Evolutionary conservation across 176 grass and related monocot species (phyloP), one percentile per base, ranked within the genome.

Genomic region (Metroxylon sagu): DNA sequence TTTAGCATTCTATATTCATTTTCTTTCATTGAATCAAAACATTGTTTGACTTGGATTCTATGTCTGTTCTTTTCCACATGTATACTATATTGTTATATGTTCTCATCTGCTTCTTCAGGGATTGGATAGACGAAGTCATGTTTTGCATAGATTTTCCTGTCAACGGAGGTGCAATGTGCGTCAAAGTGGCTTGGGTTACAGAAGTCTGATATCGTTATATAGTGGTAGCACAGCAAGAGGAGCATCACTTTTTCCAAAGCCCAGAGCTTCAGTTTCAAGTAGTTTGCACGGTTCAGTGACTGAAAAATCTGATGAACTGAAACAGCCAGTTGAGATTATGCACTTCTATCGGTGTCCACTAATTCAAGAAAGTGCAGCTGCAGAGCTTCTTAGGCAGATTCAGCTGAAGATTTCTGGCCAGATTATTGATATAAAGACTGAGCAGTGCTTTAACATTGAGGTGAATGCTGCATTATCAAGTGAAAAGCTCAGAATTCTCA

Each of bases 391-490:
- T 17, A 86, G 54, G 69, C 81, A 89, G 67, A 71, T 86, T 57
- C 80, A 95, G 56, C 43, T 77, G 28, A 95, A 86, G 66, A 69
- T 95, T 71, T 89, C 85, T 61, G 28, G 76, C 75, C 70, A 83
- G 77, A 67, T 95, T 52, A 56, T 76, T 60, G 58, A 75, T 53
- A 82, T 95, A 59, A 75, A 76, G 75, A 86, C 85, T 0, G 90
- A 95, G 67, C 85, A 86, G 55, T 95, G 90, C 59, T 95, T 95
- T 62, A 95, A 95, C 56, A 66, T 95, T 49, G 73, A 84, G 18
- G 56, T 89, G 62, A 68, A 71, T 50, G 69, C 25, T 58, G 14
- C 62, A 26, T 29, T 86, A 23, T 66, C 85, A 48, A 19, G 54
- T 25, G 76, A 78, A 50, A 89, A 95, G 73, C 79, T 95, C 26